A percentile compares a stretch with the other conserved stretches of the same genome.
Conservation (phyloP, 768 basidiomycete species). For the Postia placenta region DNA sequence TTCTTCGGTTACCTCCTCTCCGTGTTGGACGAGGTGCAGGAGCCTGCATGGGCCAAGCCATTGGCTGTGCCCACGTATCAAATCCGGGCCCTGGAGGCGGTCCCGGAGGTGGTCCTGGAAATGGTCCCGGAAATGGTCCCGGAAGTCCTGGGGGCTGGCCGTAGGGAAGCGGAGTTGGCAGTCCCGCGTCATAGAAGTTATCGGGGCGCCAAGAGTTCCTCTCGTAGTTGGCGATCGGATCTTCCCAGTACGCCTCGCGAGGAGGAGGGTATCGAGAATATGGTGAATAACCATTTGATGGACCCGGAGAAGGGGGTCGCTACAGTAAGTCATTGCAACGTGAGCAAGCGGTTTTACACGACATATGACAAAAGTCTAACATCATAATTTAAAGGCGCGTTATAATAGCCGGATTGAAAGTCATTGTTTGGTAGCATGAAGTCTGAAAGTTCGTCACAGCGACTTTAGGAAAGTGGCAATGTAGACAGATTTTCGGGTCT, state of each 20-base stretch:
- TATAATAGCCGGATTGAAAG: not conserved
- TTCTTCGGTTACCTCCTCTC: slow-evolving; percentile 34
- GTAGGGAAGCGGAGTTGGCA: slow-evolving; percentile 50
- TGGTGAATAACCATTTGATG: slow-evolving; percentile 11
- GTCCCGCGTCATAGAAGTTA: slow-evolving; percentile 32
- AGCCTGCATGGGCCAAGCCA: slow-evolving; percentile 38
- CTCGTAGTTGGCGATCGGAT: not conserved
- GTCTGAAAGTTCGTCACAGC: not conserved
- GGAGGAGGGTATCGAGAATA: slow-evolving; percentile 30
- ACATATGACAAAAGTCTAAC: not conserved
- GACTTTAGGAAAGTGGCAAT: no score
- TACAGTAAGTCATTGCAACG: no score
- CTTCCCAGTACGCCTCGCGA: not conserved
- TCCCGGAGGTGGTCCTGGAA: not conserved
- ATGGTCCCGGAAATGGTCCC: not conserved
- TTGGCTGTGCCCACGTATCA: not conserved
- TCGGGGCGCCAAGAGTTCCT: slow-evolving; percentile 30
- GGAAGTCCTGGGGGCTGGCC: no score
- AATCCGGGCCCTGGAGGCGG: no score
- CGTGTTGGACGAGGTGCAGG: slow-evolving; percentile 36
- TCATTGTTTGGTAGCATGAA: not conserved
- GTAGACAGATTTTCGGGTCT: no score
- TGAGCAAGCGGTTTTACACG: no score
- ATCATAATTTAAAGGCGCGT: not conserved
- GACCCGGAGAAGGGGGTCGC: not conserved